These are phyloP conservation scores for Xerocomellus amylosporus DNA, from an alignment of 768 basidiomycete genomes.

Conservation along the genomic window DNA sequence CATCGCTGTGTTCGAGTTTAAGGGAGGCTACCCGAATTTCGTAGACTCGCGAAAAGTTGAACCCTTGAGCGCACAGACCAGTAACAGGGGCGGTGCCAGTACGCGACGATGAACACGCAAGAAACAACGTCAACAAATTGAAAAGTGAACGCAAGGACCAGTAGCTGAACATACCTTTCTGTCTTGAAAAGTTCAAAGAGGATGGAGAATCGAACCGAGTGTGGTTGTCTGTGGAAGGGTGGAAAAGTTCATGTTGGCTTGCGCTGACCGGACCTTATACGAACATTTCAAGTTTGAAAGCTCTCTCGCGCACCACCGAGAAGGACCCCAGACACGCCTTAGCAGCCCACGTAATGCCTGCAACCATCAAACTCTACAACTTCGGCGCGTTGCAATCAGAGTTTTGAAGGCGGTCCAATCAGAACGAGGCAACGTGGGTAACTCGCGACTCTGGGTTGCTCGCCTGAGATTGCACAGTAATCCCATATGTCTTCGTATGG, in stretches of 20 bases:
- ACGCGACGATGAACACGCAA: constrained; percentile 1
- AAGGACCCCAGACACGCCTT: constrained; percentile 31
- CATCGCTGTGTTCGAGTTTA: constrained; percentile 33
- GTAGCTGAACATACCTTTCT: constrained; percentile 9
- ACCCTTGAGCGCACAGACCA: constrained; percentile 28
- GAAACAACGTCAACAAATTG: constrained; percentile 3
- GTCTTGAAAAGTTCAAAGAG: constrained; percentile 7
- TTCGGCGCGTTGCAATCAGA: constrained; percentile 1
- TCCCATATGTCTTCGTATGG: constrained; percentile 6
- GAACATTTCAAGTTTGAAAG: constrained; percentile 29
- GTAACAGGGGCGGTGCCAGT: constrained; percentile 29
- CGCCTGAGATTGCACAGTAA: constrained; percentile 1
- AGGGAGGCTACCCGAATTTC: constrained; percentile 7
- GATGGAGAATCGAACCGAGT: constrained; percentile 17
- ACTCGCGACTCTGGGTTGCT: constrained; percentile 1
- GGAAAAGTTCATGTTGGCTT: constrained; percentile 49
- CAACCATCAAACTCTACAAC: not conserved
- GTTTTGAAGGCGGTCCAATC: not conserved
- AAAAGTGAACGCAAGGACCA: constrained; percentile 4
- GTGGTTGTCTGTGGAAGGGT: constrained; percentile 41
- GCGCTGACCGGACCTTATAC: constrained; percentile 60
- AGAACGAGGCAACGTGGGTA: constrained; percentile 5
- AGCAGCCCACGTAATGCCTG: constrained; percentile 18
- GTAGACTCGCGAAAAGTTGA: constrained; percentile 15
- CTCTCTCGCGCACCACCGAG: constrained; percentile 18